These are phyloP conservation scores for Cercospora citrullina DNA, from an alignment of 2,329 filamentous ascomycete species.

Conservation along the genomic window DNA sequence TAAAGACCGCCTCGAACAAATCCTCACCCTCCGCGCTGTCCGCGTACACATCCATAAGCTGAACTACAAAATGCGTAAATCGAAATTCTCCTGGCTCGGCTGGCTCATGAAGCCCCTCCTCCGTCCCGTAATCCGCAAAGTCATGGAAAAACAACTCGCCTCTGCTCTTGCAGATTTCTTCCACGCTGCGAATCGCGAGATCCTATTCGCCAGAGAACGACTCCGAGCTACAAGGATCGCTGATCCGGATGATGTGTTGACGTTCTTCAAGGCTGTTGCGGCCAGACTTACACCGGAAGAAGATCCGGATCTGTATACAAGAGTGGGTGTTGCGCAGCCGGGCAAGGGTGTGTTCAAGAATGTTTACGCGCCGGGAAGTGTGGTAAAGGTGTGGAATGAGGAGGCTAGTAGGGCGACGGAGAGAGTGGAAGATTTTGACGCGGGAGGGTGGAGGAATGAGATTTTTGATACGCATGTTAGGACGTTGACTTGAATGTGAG, in stretches of 20 bases:
- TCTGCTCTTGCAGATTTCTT: conserved; percentile 68
- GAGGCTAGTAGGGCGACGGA: conserved; percentile 71
- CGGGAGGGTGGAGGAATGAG: conserved; percentile 77
- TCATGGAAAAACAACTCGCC: conserved; percentile 76
- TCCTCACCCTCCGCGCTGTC: conserved; percentile 74
- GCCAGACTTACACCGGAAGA: conserved; percentile 70
- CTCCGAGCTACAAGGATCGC: conserved; percentile 82
- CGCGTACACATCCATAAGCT: conserved; percentile 84
- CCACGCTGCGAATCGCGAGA: conserved; percentile 75
- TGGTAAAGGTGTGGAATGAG: conserved; percentile 87
- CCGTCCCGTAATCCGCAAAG: conserved; percentile 74
- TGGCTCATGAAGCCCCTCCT: conserved; percentile 85
- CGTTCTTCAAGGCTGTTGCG: conserved; percentile 80
- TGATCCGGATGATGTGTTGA: conserved; percentile 74
- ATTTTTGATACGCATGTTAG: conserved; percentile 62
- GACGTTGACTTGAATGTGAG: conserved; percentile 26
- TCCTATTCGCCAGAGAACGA: conserved; percentile 82
- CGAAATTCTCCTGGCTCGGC: conserved; percentile 72
- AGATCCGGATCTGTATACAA: conserved; percentile 73
- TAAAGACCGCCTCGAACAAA: conserved; percentile 73
- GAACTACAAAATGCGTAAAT: conserved; percentile 72
- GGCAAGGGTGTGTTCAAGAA: conserved; percentile 71
- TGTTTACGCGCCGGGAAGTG: conserved; percentile 82
- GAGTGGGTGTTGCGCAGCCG: conserved; percentile 67
- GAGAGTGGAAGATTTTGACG: conserved; percentile 70